Base-by-base conservation (phyloP, 192 early-diverging fungal species). In the Thoreauomyces humboldtii region DNA sequence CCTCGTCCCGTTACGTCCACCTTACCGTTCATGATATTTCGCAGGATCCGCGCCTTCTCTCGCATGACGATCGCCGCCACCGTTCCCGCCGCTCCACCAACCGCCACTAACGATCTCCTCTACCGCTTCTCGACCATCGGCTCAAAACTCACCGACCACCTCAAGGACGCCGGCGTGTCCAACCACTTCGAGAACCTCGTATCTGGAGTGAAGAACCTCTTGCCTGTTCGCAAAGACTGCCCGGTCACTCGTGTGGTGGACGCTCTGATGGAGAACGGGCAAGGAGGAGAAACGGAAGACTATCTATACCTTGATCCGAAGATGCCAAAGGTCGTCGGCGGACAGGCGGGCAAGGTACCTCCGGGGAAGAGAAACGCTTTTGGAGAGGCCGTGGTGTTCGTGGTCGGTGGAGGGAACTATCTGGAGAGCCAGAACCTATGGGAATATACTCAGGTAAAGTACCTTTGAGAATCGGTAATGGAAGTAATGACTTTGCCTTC, bases 331-430 rank as follows among this genome's bases (percentile, higher is more conserved):
- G 41, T 51, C 31, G 17, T 21, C 31, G 47, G 59, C 32, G 51
- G 52, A 0, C 42, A 38, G n/a, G 42, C 72, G 21, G 41, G 7
- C 22, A 33, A 46, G 25, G n/a, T n/a, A n/a, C n/a, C n/a, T n/a
- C n/a, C n/a, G n/a, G n/a, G n/a, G n/a, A 44, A 59, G 21, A 36
- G 50, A 9, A 48, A 43, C 1, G 76, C 84, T 0, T 93, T 90
- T 65, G 87, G 92, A 56, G 91, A 97, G 54, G 95, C 94, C 3
- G 89, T 99, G 71, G 97, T 99, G 24, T 98, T 99, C 86, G 90
- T 95, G 11, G 85, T 98, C 38, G 97, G 97, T 27, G 97, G 97
- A 35, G 97, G 97, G 25, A 97, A 97, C 71, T 99, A 98, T 76
- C 77, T 94, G 51, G 97, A 99, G 79, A 94, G 95, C 73, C 93